Base-by-base conservation (phyloP, 495 filamentous ascomycete species). In the Neurospora sp. region DNA sequence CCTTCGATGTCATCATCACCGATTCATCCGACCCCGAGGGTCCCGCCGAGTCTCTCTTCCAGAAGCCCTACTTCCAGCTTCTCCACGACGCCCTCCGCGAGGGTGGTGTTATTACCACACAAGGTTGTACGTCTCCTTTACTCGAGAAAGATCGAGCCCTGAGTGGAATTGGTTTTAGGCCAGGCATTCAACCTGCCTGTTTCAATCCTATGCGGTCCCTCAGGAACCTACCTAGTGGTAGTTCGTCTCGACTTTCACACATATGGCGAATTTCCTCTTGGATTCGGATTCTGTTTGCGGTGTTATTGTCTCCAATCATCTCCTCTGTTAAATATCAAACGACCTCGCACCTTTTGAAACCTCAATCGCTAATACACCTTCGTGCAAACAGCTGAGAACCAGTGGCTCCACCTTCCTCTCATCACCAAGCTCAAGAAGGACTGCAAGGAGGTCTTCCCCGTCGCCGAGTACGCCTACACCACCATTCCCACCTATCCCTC, bases 401-500 rank as follows among this genome's bases (percentile, higher is more conserved):
- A 96, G 87, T 98, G 95, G 96, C 92, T 98, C 71, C 96, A 99
- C 86, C 89, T 98, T 71, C 86, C 90, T 71, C 89, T 98, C 75
- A 98, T 99, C 82, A 87, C 88, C 77, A 86, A 93, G 83, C 90
- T 99, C 76, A 96, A 95, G 88, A 96, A 98, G 88, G 86, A 94
- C 78, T 98, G 96, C 91, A 89, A 90, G 76, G 93, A 97, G 85
- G 92, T 99, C 83, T 99, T 99, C 90, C 94, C 96, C 70, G 91
- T 91, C 73, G 96, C 91, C 82, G 96, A 98, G 85, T 99, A 98
- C 88, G 96, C 93, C 76, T 99, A 97, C 90, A 98, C 96, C 77
- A 98, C 95, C 79, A 99, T 98, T 85, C 96, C 96, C 72, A 99
- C 96, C 79, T 99, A 99, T 88, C 96, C 96, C 73, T 96, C 93